phyloP scores from a whole-genome alignment of 1,284 basidiomycete genomes.

The Cryptococcus sp. region DNA sequence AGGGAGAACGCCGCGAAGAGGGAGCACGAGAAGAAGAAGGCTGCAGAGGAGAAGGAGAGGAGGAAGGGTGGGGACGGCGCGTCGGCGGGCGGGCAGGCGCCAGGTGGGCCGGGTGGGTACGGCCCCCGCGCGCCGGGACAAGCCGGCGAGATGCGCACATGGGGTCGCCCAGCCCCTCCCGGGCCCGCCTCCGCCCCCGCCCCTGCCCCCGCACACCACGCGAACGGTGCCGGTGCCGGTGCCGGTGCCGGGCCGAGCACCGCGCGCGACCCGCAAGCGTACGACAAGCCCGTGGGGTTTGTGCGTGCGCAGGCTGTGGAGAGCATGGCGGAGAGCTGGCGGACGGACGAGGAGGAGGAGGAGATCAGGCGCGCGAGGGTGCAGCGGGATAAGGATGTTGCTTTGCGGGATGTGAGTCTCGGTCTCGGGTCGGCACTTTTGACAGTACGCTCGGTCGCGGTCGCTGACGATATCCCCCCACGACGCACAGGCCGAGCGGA shows the following conservation, averaged over 20 bases:
- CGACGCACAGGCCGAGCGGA: constrained; percentile 51
- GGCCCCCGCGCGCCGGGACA: too few relatives aligned
- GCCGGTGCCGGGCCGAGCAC: constrained; percentile 13
- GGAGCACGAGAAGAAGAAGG: constrained; percentile 75
- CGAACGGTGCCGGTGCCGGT: constrained; percentile 1
- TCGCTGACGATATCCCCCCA: constrained; percentile 2
- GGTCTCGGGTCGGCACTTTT: background rate
- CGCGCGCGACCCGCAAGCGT: constrained; percentile 64
- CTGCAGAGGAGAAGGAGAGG: constrained; percentile 55
- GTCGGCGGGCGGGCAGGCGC: background rate
- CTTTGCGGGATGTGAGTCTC: constrained; percentile 72
- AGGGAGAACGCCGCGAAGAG: constrained; percentile 79
- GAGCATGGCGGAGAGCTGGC: constrained; percentile 50
- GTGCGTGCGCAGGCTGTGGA: constrained; percentile 63
- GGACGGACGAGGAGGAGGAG: constrained; percentile 83
- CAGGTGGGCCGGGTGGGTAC: background rate
- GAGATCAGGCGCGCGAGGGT: constrained; percentile 68
- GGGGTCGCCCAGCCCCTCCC: constrained; percentile 2
- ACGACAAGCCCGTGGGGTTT: constrained; percentile 72
- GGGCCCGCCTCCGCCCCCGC: background rate
- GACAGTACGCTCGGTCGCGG: background rate
- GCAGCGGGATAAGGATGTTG: constrained; percentile 70
- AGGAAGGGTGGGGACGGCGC: constrained; percentile 22
- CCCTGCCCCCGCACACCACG: background rate
- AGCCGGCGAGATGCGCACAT: constrained; percentile 16